Evolutionary conservation across 2,329 filamentous ascomycete genomes (phyloP).

Genomic region (Pseudogymnoascus sp.): DNA sequence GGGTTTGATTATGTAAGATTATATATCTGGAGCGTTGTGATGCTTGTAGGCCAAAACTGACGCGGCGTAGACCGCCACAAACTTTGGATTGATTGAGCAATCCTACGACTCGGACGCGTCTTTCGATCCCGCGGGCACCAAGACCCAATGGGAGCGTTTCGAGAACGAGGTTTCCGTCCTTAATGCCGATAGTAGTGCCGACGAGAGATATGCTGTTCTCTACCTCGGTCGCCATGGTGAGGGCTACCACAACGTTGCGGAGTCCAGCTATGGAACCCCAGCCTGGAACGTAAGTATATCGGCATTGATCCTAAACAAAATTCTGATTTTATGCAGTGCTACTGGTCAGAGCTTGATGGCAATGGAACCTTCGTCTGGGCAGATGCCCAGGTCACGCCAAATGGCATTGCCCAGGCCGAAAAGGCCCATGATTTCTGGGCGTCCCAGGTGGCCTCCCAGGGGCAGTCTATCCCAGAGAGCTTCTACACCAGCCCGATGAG

Average conservation of each 20-base stretch:
- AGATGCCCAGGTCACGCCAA: constrained; percentile 52
- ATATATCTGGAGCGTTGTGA: not conserved
- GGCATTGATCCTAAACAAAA: not conserved
- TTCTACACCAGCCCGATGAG: constrained; percentile 59
- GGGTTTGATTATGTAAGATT: constrained; percentile 55
- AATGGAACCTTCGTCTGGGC: constrained; percentile 55
- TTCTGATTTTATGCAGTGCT: constrained; percentile 36
- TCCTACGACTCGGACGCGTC: constrained; percentile 47
- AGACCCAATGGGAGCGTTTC: constrained; percentile 59
- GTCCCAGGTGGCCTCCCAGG: constrained; percentile 40
- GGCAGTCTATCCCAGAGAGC: constrained; percentile 51
- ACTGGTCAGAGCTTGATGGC: constrained; percentile 57
- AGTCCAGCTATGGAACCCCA: constrained; percentile 57
- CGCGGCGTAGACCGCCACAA: constrained; percentile 41
- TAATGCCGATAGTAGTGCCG: constrained; percentile 37
- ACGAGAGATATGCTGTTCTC: constrained; percentile 54
- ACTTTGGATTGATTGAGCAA: constrained; percentile 58
- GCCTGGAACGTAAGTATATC: constrained; percentile 52
- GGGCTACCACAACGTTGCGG: constrained; percentile 55
- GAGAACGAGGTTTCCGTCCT: constrained; percentile 46
- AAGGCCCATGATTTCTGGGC: constrained; percentile 53
- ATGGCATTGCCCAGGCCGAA: constrained; percentile 47
- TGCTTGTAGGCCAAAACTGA: not conserved
- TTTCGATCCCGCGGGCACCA: constrained; percentile 31
- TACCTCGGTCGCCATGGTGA: constrained; percentile 64